Base-by-base conservation (phyloP, 106 monocot genomes). In the Allium cepa region DNA sequence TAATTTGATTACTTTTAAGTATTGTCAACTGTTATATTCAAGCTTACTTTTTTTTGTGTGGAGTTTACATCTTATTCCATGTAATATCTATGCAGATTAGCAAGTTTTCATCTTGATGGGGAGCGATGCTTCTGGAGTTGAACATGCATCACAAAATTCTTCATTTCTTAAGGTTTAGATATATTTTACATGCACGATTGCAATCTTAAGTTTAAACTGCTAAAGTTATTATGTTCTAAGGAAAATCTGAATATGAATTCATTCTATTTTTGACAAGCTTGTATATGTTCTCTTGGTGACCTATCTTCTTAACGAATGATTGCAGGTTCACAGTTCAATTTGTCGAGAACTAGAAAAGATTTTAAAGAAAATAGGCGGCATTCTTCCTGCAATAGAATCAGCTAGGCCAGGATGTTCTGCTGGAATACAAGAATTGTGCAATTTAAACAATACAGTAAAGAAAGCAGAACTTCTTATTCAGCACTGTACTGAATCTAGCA, bases 361-460 rank as follows among this genome's bases (percentile, higher is more conserved):
- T 55, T 49, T 84, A 66, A 68, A 91, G 47, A 80, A 28, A 60
- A 61, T 86, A 26, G 28, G 14, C 68, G 53, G 13, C 14, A 71
- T 96, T 71, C 78, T 96, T 74, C 95, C 95, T 26, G 85, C 67
- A 48, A 91, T 91, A 50, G 95, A 96, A 76, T 81, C 83, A n/a
- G 79, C 91, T 72, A 76, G 76, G 71, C 95, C 95, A 56, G 95
- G 95, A 68, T 64, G 70, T 61, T 84, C 17, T 12, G 73, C 77
- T 50, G 95, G 95, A 47, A 96, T 96, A 64, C 78, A 83, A 47
- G 88, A 76, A 63, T 76, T 96, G 66, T 91, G 91, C 71, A 75
- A 67, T 69, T 49, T 96, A 56, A 86, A 84, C 70, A 79, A 78
- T 72, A 69, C 74, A 49, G 59, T 92, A 47, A 85, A 85, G 57